These are phyloP conservation scores for Aspergillus pseudoviridinutans DNA, from an alignment of 2,329 filamentous ascomycete species.

Conservation along the genomic window DNA sequence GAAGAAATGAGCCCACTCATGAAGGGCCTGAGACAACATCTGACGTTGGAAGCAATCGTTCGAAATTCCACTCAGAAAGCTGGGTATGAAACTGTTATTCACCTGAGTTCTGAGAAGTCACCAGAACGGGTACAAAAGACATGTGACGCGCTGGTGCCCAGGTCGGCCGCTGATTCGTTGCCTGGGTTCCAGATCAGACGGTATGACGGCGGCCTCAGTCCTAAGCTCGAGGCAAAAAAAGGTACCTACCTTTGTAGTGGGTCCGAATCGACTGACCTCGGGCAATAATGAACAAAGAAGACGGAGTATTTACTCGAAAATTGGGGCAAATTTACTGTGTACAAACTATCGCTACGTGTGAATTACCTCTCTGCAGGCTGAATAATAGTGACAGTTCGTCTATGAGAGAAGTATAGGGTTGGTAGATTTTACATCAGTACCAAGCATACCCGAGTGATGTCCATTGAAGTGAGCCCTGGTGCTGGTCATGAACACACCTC, in stretches of 20 bases:
- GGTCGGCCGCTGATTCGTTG: conserved; percentile 13
- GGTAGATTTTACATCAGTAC: not conserved
- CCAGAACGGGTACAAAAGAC: conserved; percentile 10
- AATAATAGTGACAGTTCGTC: not conserved
- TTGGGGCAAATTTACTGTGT: not conserved
- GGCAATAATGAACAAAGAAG: not conserved
- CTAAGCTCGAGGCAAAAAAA: not conserved
- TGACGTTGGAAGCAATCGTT: conserved; percentile 2
- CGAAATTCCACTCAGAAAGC: not conserved
- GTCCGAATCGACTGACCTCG: no score
- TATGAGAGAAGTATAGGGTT: not conserved
- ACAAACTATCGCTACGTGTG: not conserved
- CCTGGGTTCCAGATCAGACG: conserved; percentile 4
- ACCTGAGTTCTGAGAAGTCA: not conserved
- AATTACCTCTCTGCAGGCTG: not conserved
- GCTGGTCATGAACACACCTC: not conserved
- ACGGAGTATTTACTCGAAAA: not conserved
- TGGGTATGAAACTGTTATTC: not conserved
- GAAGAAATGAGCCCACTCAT: conserved; percentile 45
- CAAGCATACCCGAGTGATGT: not conserved
- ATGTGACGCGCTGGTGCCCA: conserved; percentile 10
- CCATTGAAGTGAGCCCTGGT: not conserved
- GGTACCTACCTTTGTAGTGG: no score
- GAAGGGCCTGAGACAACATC: conserved; percentile 23
- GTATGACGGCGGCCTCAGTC: not conserved